These are phyloP conservation scores for Lunasporangiospora selenospora DNA, from an alignment of 192 early-diverging fungal species.

Conservation along the genomic window DNA sequence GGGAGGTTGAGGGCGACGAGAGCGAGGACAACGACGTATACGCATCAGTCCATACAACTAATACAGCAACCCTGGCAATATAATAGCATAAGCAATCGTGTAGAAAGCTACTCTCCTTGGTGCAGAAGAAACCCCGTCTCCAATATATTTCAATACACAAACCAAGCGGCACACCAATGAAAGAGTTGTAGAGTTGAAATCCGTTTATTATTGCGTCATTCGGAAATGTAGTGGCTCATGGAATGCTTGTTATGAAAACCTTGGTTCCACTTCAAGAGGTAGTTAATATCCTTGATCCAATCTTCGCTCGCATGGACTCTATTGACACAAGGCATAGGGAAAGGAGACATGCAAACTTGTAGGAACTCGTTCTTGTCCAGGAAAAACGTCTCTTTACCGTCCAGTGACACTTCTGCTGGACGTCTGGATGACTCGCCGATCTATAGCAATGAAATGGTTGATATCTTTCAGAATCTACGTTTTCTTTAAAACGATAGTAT, in stretches of 20 bases:
- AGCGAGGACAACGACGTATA: conserved; percentile 46
- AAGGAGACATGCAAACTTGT: conserved; percentile 72
- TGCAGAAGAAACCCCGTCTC: no score
- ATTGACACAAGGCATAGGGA: conserved; percentile 81
- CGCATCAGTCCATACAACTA: conserved; percentile 6
- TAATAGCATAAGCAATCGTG: background rate
- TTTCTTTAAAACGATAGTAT: background rate
- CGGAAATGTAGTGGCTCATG: conserved; percentile 48
- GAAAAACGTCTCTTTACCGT: conserved; percentile 77
- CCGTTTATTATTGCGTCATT: no score
- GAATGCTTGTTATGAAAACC: conserved; percentile 62
- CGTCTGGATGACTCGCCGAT: conserved; percentile 66
- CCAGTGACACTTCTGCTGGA: conserved; percentile 74
- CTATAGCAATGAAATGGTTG: conserved; percentile 25
- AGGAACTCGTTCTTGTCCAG: conserved; percentile 71
- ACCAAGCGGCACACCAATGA: no score
- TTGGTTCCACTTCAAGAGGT: conserved; percentile 89
- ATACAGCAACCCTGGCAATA: background rate
- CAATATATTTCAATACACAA: no score
- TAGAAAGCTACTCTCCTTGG: no score
- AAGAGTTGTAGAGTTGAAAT: no score
- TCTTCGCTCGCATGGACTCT: conserved; percentile 66
- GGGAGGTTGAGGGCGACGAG: no score
- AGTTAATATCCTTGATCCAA: conserved; percentile 87
- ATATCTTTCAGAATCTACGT: background rate